These are phyloP conservation scores for Penicillium salamii DNA, from an alignment of 495 filamentous ascomycete species.

Conservation along the genomic window DNA sequence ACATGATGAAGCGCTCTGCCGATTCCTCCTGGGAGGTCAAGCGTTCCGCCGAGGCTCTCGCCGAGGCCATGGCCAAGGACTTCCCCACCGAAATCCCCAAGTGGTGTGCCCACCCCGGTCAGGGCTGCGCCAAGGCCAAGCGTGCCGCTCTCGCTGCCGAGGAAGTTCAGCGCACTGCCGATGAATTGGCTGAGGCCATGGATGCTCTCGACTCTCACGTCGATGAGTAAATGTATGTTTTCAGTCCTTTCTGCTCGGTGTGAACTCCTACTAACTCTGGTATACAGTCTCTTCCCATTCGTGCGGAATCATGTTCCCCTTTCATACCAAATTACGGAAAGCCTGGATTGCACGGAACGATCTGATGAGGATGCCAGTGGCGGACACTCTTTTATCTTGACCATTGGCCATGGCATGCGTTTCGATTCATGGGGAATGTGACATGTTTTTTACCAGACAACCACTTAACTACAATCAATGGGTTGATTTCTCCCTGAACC, in stretches of 20 bases:
- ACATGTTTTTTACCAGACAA: no score
- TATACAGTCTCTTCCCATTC: background rate
- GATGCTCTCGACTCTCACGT: conserved; percentile 29
- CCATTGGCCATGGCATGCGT: conserved; percentile 9
- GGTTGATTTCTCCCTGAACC: no score
- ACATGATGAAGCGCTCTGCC: conserved; percentile 32
- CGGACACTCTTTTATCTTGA: conserved; percentile 20
- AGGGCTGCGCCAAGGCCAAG: conserved; percentile 46
- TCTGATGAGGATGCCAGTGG: conserved; percentile 7
- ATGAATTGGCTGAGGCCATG: conserved; percentile 40
- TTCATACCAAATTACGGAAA: no score
- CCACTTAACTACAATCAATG: no score
- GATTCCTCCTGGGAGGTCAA: conserved; percentile 37
- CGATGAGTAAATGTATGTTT: conserved; percentile 22
- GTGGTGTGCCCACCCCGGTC: conserved; percentile 41
- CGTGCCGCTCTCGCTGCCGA: conserved; percentile 41
- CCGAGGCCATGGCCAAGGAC: conserved; percentile 40
- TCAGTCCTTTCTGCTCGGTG: background rate
- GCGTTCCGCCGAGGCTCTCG: conserved; percentile 50
- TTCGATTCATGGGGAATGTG: no score
- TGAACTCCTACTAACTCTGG: background rate
- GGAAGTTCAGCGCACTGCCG: conserved; percentile 36
- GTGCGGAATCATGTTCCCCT: background rate
- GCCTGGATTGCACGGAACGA: background rate
- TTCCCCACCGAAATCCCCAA: conserved; percentile 19